Evolutionary conservation across 192 early-diverging fungal genomes (phyloP), one percentile per base, ranked within the genome.

Genomic region (Entomortierella chlamydospora): DNA sequence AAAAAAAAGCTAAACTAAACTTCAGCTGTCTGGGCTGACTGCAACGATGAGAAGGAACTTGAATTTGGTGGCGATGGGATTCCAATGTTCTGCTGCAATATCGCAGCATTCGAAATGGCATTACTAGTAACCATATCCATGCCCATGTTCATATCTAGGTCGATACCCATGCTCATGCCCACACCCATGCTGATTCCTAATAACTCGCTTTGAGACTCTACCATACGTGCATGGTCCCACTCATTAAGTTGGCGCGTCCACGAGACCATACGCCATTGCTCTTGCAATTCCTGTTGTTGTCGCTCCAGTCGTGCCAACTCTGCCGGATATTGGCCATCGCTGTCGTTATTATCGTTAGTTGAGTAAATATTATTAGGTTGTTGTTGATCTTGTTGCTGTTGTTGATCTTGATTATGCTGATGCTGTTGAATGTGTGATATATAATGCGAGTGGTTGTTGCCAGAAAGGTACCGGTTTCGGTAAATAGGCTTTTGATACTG

Each of bases 221-320:
- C 41, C 62, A 59, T 79, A 43, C 76, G n/a, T 9, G 76, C 76
- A 51, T 79, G 76, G 15, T 79, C 76, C 76, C 76, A 79, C 23
- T 79, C 76, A 33, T 79, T 79, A 23, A 79, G 15, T 51, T 79
- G 76, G 0, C 76, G 54, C 0, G 76, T 79, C 76, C 76, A 79
- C 0, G 76, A 79, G 13, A 65, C 62, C 47, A 79, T 53, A 20
- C 76, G 61, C 76, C 76, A 79, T 28, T 66, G 61, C 30, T 79
- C 62, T 17, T 79, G 76, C 2, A 79, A 26, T 2, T 59, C 62
- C 13, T 79, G 61, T 37, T 70, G 76, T 13, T 79, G 54, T 23
- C 17, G 55, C 29, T 64, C 56, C 23, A 79, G 34, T 6, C 45
- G 25, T 37, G 34, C 60, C 29, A 79, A 31, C 28, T 79, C 61